phyloP scores from a whole-genome alignment of 345 rosid genomes.

The Mercurialis annua region DNA sequence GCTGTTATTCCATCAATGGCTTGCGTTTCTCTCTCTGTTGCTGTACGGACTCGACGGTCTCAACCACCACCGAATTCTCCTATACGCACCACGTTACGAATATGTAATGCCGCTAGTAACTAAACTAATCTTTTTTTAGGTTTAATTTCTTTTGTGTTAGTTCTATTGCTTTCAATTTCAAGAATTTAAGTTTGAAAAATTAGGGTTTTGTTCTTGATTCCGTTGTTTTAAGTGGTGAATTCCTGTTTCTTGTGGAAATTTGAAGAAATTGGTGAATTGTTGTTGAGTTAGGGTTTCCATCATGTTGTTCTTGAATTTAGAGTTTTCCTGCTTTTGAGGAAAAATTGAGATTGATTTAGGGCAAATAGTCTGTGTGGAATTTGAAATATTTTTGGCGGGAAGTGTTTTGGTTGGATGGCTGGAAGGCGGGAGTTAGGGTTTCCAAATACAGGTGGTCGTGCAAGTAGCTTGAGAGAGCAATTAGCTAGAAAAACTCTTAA shows the following conservation, averaged over 20 bases:
- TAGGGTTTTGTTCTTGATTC: slow-evolving; percentile 19
- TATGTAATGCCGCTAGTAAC: slow-evolving; percentile 33
- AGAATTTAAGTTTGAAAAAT: slow-evolving; percentile 20
- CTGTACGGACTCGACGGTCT: slow-evolving; percentile 48
- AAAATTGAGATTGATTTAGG: too few relatives aligned
- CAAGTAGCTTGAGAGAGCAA: slow-evolving; percentile 57
- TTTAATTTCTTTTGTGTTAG: slow-evolving; percentile 10
- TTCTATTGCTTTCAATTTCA: slow-evolving; percentile 9
- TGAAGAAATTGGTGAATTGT: slow-evolving; percentile 9
- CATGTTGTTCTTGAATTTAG: slow-evolving; percentile 19
- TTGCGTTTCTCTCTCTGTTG: slow-evolving; percentile 40
- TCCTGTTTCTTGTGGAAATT: slow-evolving; percentile 15
- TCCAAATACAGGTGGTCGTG: slow-evolving; percentile 35
- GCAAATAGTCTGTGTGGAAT: background rate
- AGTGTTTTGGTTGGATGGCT: slow-evolving; percentile 49
- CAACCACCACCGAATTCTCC: slow-evolving; percentile 23
- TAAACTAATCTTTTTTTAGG: slow-evolving; percentile 16
- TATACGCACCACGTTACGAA: slow-evolving; percentile 53
- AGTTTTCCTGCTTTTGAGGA: too few relatives aligned
- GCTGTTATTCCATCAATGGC: slow-evolving; percentile 38
- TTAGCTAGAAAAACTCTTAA: slow-evolving; percentile 60
- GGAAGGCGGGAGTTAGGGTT: slow-evolving; percentile 55
- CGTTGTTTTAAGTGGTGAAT: background rate
- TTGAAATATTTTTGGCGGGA: slow-evolving; percentile 25
- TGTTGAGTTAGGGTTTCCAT: slow-evolving; percentile 21